Evolutionary conservation across 805 yeast genomes (phyloP).

Genomic region (Wickerhamiella domercqiae): DNA sequence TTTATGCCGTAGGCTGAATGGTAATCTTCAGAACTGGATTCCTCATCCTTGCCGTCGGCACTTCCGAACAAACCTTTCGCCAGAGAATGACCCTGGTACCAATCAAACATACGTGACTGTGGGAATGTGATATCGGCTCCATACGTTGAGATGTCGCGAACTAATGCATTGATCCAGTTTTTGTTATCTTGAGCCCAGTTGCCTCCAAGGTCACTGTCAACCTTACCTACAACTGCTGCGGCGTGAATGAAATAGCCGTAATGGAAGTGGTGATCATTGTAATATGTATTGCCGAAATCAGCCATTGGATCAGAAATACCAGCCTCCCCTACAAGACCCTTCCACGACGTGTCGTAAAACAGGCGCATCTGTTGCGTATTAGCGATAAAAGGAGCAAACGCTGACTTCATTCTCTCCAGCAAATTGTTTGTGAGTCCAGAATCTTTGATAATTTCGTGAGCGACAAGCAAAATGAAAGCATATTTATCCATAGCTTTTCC

Average conservation of each 20-base stretch:
- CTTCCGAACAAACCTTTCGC: conserved; percentile 53
- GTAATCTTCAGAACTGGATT: conserved; percentile 58
- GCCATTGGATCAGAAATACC: conserved; percentile 28
- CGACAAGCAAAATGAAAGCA: conserved; percentile 67
- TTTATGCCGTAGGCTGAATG: conserved; percentile 59
- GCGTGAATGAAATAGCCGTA: conserved; percentile 74
- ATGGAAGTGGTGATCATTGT: conserved; percentile 81
- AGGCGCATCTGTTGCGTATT: conserved; percentile 64
- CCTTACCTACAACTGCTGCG: conserved; percentile 61
- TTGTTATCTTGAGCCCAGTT: conserved; percentile 34
- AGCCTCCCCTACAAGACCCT: conserved; percentile 23
- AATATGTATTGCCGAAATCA: conserved; percentile 66
- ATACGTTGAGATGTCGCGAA: conserved; percentile 50
- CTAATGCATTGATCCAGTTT: conserved; percentile 44
- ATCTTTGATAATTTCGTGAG: conserved; percentile 50
- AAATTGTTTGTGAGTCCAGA: conserved; percentile 33
- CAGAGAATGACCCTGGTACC: conserved; percentile 67
- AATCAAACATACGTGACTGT: conserved; percentile 52
- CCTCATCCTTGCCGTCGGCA: conserved; percentile 61
- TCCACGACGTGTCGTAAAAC: conserved; percentile 60
- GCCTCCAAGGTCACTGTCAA: conserved; percentile 36
- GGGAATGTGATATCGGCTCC: conserved; percentile 45
- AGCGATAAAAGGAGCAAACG: conserved; percentile 50
- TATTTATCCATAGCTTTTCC: conserved; percentile 83
- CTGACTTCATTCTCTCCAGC: conserved; percentile 44